Base-by-base conservation (phyloP, 73 alveolate species). In the Paramecium biaurelia region DNA sequence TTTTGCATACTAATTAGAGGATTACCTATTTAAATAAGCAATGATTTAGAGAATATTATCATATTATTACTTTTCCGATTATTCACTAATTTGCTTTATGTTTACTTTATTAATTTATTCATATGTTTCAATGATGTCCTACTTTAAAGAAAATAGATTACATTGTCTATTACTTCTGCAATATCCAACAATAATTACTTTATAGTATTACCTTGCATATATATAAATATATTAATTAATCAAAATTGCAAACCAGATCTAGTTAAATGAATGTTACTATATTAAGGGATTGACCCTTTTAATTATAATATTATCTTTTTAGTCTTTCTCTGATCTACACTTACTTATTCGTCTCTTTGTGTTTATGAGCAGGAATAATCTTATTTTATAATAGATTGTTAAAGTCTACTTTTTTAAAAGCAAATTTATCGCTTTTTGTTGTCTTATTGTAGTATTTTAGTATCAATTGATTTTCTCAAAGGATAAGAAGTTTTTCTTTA, bases 211-310 rank as follows among this genome's bases (percentile, higher is more conserved):
- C 32, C 3, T 53, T 53, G 68, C 26, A 53, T 63, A 63, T 26
- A 63, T 32, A 63, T 32, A 58, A 7, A 53, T 30, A 63, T 63
- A 63, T 63, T 63, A 63, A 63, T 63, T 63, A 63, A 63, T 63
- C 84, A 63, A 63, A 63, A 63, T 63, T 63, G 45, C 84, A 63
- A 63, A 30, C 84, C 84, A 63, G 84, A 63, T 63, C 84, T 63
- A 32, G 84, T 63, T 63, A 63, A 32, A 26, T 63, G 84, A 63
- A 63, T 23, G 8, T 63, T 63, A 32, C 84, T 63, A 32, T 63
- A 63, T 12, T 63, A 63, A 63, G 84, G 84, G 15, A 63, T 63
- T 26, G 84, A 63, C 10, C 84, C 84, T 20, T 63, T 63, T 63
- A 63, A 63, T 63, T 63, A 9, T 63, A 63, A 32, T 26, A 63